Evolutionary conservation across 306 rosid genomes (phyloP).

Genomic region (Pyrus pyrifolia): DNA sequence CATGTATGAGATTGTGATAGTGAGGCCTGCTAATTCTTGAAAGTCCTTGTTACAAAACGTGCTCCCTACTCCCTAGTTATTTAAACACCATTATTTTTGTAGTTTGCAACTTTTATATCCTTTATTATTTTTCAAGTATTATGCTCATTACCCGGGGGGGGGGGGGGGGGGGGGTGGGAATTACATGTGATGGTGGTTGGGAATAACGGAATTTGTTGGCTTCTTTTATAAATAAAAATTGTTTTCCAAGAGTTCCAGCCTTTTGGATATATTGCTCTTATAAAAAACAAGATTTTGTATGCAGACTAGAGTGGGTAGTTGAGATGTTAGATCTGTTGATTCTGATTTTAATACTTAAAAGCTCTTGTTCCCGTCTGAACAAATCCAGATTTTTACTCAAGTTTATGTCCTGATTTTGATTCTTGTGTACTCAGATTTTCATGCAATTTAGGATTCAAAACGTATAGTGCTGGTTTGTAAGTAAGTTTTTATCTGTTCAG

Average conservation of each 20-base stretch:
- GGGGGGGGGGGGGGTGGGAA: not conserved
- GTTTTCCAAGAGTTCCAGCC: not conserved
- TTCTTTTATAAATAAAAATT: not conserved
- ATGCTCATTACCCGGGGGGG: not conserved
- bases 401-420: not conserved
- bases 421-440: not conserved
- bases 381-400: not conserved
- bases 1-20: conserved; percentile 2
- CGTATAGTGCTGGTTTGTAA: not conserved
- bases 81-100: not conserved
- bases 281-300: not conserved
- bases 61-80: not conserved
- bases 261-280: not conserved
- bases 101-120: not conserved
- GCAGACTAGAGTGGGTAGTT: not conserved
- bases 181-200: not conserved
- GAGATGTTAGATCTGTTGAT: not conserved
- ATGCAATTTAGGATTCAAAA: not conserved
- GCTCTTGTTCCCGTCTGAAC: not conserved
- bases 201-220: not conserved
- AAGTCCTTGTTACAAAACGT: not conserved
- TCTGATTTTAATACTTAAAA: not conserved
- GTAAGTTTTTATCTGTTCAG: conserved; percentile 27
- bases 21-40: not conserved
- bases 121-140: not conserved